Evolutionary conservation across 2,329 filamentous ascomycete species (phyloP).

Genomic region (Waltergamsia citrina): DNA sequence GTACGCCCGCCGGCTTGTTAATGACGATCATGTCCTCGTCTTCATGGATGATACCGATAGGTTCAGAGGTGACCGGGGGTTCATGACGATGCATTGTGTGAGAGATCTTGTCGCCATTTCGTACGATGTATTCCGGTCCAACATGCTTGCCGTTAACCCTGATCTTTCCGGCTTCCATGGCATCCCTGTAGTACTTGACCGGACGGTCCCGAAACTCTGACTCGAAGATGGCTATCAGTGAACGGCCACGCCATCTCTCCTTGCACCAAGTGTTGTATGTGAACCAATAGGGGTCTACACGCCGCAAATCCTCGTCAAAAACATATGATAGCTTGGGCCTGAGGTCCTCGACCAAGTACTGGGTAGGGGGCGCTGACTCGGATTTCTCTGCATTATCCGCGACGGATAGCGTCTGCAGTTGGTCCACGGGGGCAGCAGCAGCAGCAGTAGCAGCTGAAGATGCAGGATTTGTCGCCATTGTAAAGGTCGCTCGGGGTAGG

Average conservation of each 20-base stretch:
- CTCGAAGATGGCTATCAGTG: slow-evolving; percentile 78
- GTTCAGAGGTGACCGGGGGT: slow-evolving; percentile 75
- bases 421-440: neutral
- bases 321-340: slow-evolving; percentile 77
- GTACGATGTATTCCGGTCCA: slow-evolving; percentile 59
- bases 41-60: slow-evolving; percentile 79
- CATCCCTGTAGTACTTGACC: slow-evolving; percentile 75
- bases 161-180: slow-evolving; percentile 73
- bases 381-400: neutral
- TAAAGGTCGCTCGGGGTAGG: no score
- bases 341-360: slow-evolving; percentile 26
- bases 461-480: no score
- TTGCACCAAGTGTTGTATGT: slow-evolving; percentile 96
- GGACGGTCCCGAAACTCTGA: slow-evolving; percentile 88
- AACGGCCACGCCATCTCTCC: slow-evolving; percentile 78
- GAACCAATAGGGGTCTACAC: slow-evolving; percentile 79
- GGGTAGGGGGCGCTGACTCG: no score
- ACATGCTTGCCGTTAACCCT: slow-evolving; percentile 68
- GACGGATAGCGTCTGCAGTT: no score
- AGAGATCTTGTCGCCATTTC: slow-evolving; percentile 84
- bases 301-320: slow-evolving; percentile 72
- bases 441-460: no score
- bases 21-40: slow-evolving; percentile 92
- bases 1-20: slow-evolving; percentile 90
- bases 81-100: slow-evolving; percentile 95